Evolutionary conservation across 345 rosid species (phyloP).

Genomic region (Noccaea bulbosa): DNA sequence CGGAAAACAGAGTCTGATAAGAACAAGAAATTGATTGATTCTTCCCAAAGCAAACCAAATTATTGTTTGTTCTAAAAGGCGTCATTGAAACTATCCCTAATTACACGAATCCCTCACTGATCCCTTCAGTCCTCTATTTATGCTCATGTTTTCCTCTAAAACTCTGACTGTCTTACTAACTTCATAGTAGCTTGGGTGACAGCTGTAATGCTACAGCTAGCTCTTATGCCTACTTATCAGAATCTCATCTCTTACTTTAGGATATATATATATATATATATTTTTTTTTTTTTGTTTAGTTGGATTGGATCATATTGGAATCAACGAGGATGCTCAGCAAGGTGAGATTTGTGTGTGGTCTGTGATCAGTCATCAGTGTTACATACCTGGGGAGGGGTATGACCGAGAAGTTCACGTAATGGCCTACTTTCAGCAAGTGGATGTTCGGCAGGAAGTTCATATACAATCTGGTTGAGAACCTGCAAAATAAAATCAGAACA

Average conservation of each 20-base stretch:
- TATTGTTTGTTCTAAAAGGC: background rate
- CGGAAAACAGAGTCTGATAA: conserved; percentile 31
- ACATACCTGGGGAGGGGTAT: conserved; percentile 83
- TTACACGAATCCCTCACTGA: background rate
- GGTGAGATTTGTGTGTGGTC: background rate
- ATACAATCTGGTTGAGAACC: conserved; percentile 94
- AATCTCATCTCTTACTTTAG: background rate
- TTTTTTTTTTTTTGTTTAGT: background rate
- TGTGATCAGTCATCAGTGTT: background rate
- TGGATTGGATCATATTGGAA: too few species aligned
- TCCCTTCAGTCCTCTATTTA: background rate
- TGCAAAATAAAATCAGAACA: conserved; percentile 34
- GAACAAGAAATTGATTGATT: background rate
- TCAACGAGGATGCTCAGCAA: conserved; percentile 1
- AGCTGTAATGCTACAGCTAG: conserved; percentile 6
- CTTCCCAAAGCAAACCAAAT: conserved; percentile 2
- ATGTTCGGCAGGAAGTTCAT: conserved; percentile 89
- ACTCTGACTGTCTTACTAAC: background rate
- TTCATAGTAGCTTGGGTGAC: background rate
- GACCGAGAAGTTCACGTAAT: conserved; percentile 86
- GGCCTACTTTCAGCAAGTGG: conserved; percentile 92
- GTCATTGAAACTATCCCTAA: background rate
- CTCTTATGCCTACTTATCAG: background rate
- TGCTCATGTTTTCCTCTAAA: conserved; percentile 1
- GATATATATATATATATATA: too few species aligned